Base-by-base conservation (phyloP, 2,329 filamentous ascomycete species). In the Aspergillus cejpii region DNA sequence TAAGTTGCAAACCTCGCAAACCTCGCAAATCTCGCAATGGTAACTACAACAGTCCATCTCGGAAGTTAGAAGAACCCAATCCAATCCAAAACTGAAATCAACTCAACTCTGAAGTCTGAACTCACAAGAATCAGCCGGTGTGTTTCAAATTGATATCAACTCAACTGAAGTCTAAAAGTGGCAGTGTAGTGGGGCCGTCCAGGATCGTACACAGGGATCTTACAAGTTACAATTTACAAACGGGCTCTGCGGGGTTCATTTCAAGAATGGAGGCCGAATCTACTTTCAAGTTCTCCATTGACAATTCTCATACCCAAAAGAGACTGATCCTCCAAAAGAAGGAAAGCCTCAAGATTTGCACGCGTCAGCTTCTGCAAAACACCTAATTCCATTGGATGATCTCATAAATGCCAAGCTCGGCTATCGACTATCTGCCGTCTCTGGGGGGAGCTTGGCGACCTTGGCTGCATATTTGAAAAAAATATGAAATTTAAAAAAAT, bases 361-460 rank as follows among this genome's bases (percentile, higher is more conserved):
- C 61, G 61, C 62, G 62, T 65, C 60, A 64, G 62, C 61, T 63
- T 37, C 15, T 48, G 47, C 56, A 57, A 57, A 44, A 2, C 48
- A 5, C 1, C 1, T 1, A 1, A 17, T 41, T 3, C 55, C 31
- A 65, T 63, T 65, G 62, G 62, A 41, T 51, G 39, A 62, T 61
- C 54, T 40, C n/a, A 10, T 11, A 10, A 23, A 54, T 34, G 61
- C 62, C 62, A 64, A 65, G 60, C 48, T 61, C 60, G 62, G 61
- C 62, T 65, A 64, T 65, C 62, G 62, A 65, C 60, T 61, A 65
- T 65, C 62, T 65, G 62, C 62, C 62, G 62, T 61, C 52, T 49
- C 49, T 45, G 40, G 29, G 41, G 49, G 49, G 31, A 34, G 31
- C 31, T 34, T 34, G 31, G 31, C 31, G 17, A 15, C 31, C 5